Evolutionary conservation across 345 rosid genomes (phyloP), one percentile per base, ranked within the genome.

Genomic region (Hevea brasiliensis): DNA sequence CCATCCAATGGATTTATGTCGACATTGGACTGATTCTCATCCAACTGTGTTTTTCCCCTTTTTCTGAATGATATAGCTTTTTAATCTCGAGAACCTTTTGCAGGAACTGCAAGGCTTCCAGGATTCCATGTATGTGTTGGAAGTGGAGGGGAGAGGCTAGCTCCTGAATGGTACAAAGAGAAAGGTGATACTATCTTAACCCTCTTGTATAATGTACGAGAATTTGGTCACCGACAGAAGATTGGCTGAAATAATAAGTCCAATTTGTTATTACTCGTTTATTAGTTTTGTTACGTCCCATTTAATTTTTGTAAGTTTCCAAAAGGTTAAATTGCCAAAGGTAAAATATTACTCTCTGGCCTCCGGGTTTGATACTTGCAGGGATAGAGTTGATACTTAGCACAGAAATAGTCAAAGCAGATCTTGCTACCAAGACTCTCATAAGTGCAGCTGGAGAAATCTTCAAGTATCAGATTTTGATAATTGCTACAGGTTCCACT

Each of bases 111-210:
- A 76, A 89, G 99, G 78, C 99, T 92, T 81, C 99, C 99, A 2
- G 97, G 98, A 42, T 95, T 95, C 81, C 93, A 92, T 86, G 85
- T 82, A 70, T 95, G 99, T 79, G 99, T 95, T 83, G 99, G 99
- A 72, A 83, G 94, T 78, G 98, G 99, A 32, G 98, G 99, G 72
- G 98, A 92, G 81, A 92, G 96, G 81, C 82, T 91, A 48, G 91
- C 87, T 74, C 97, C 93, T 63, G 97, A 92, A 81, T 91, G 96
- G 83, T 95, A 95, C 92, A 82, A 71, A 41, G 91, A 92, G 85
- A 87, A 89, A 84, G 99, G 98, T 90, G 74, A 79, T 64, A 6
- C 56, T 42, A 9, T 61, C 32, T 71, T 32, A 27, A 7, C n/a
- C 15, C 42, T 20, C 23, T 48, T 23, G 7, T 68, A 24, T 41